Evolutionary conservation across 2,329 filamentous ascomycete genomes (phyloP), one percentile per base, ranked within the genome.

Genomic region (Ploettnerulaceae sp.): DNA sequence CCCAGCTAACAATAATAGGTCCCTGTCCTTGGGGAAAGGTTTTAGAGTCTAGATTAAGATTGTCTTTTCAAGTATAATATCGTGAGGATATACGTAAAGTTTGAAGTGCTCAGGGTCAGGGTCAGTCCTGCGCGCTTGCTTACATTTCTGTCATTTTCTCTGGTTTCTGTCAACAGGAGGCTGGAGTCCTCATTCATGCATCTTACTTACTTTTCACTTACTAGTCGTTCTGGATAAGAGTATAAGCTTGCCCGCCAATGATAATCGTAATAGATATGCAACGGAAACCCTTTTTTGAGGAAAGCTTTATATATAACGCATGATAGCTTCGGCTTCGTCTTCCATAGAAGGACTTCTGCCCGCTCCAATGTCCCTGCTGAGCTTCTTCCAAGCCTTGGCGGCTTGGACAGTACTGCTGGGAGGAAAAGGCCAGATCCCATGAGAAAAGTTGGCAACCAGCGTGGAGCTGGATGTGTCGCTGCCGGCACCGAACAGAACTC

Each of bases 191-290:
- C 6, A 17, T 3, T 2, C 20, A 11, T 2, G 18, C 5, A 20
- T 12, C 25, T 0, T n/a, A 25, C 47, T 29, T 29, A 53, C 53
- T 29, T 74, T 67, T 18, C 79, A 81, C 8, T 71, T 65, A 45
- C n/a, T n/a, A n/a, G n/a, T 81, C 77, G 38, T 81, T 76, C 41
- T 71, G 62, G 2, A 73, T 67, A 8, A 74, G 68, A 32, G 66
- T 69, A 58, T 81, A 77, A 1, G 78, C 76, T 28, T 81, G 72
- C 3, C 71, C 73, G 3, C 75, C 62, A 3, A 73, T 71, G 18
- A 53, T 51, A 5, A n/a, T n/a, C n/a, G 67, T 68, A 4, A 75
- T 64, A 2, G 72, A 71, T 25, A 64, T 64, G 67, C 68, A 72
- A 6, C 73, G 66, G 31, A 69, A 62, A 4, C 67, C 67, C 52